These are phyloP conservation scores for Yamadazyma sp. DNA, from an alignment of 805 yeast genomes.

Conservation along the genomic window DNA sequence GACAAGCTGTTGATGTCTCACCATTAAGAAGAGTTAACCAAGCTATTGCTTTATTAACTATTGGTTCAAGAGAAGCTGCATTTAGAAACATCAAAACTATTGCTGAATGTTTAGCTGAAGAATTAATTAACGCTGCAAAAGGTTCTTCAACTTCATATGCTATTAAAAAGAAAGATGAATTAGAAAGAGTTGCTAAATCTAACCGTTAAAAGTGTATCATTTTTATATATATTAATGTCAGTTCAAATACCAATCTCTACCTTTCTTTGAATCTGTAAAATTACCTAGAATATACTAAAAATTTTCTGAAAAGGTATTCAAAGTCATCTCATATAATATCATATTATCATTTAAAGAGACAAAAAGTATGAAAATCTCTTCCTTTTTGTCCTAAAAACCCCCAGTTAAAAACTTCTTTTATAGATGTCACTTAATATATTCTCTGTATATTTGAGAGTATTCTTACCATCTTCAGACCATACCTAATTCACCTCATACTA, in stretches of 20 bases:
- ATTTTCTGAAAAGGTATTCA: no score
- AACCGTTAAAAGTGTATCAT: slow-evolving; percentile 78
- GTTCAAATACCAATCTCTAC: background rate
- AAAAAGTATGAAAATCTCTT: no score
- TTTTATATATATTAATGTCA: slow-evolving; percentile 8
- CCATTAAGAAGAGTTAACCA: slow-evolving; percentile 99
- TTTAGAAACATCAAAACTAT: slow-evolving; percentile 99
- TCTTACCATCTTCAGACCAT: no score
- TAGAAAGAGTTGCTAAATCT: slow-evolving; percentile 99
- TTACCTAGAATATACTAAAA: no score
- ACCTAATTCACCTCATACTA: no score
- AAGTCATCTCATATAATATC: no score
- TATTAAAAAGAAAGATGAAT: slow-evolving; percentile 99
- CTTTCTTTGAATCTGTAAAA: no score
- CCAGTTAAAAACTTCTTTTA: no score
- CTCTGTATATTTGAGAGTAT: no score
- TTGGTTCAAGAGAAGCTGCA: slow-evolving; percentile 99
- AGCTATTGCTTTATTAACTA: slow-evolving; percentile 95
- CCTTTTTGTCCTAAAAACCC: no score
- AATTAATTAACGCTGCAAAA: slow-evolving; percentile 99
- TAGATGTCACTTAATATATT: no score
- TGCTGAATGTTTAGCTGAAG: slow-evolving; percentile 99
- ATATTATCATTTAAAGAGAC: no score
- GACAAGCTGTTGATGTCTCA: slow-evolving; percentile 99
- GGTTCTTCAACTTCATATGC: slow-evolving; percentile 99